Percentiles rank a stretch among this genome's conserved stretches.
phyloP scores from a whole-genome alignment of 805 yeast genomes.

The Blastobotrys parvus region DNA sequence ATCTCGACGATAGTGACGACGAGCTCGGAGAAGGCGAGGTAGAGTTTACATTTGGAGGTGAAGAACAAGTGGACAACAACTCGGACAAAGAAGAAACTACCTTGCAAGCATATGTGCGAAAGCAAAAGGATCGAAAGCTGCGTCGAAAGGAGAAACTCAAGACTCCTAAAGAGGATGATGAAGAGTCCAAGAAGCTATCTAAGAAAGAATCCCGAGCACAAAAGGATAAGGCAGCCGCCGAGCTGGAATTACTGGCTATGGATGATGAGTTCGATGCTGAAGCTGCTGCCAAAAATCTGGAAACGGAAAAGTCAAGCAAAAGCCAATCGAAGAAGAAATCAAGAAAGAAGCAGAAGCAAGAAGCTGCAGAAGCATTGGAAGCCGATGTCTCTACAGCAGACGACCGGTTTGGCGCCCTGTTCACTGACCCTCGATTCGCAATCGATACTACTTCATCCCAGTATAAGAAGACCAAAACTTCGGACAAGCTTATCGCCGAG shows the following conservation, averaged over 20 bases:
- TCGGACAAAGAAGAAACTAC: constrained; percentile 58
- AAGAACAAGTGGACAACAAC: constrained; percentile 19
- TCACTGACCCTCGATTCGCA: constrained; percentile 81
- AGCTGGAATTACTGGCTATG: constrained; percentile 65
- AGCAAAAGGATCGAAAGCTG: constrained; percentile 88
- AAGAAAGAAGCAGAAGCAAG: constrained; percentile 31
- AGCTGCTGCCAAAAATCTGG: background rate
- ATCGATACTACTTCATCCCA: constrained; percentile 92
- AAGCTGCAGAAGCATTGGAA: constrained; percentile 36
- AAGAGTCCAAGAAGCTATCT: constrained; percentile 17
- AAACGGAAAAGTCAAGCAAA: constrained; percentile 59
- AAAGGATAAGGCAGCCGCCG: constrained; percentile 39
- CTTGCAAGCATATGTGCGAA: constrained; percentile 70
- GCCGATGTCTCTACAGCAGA: constrained; percentile 63
- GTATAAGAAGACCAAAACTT: constrained; percentile 77
- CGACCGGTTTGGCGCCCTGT: constrained; percentile 76
- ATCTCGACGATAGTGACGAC: constrained; percentile 7
- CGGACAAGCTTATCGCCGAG: constrained; percentile 75
- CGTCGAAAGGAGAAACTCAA: constrained; percentile 71
- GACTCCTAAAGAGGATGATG: constrained; percentile 45
- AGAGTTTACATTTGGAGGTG: constrained; percentile 92
- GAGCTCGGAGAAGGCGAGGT: constrained; percentile 52
- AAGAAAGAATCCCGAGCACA: constrained; percentile 1
- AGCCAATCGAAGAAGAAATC: constrained; percentile 48
- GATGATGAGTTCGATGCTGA: constrained; percentile 39